Conservation (phyloP, 306 rosid genomes). For the Rosa lucieae region DNA sequence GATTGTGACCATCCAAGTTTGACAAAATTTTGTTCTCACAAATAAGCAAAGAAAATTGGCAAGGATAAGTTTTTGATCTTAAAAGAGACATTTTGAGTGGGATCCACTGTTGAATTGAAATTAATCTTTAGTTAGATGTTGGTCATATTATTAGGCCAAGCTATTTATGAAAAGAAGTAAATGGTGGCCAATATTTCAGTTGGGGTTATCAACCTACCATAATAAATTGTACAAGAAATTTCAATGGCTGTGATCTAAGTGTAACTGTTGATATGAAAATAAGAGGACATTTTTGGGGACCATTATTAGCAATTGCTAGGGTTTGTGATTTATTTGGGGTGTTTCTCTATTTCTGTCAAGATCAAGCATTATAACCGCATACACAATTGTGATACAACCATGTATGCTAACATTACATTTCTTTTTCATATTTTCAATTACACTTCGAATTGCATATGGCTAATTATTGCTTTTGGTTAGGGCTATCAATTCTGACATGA, state of each 20-base stretch:
- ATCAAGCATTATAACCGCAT: constrained; percentile 11
- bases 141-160: constrained; percentile 58
- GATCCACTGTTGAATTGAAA: constrained; percentile 60
- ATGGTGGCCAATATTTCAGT: constrained; percentile 58
- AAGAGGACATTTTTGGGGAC: constrained; percentile 27
- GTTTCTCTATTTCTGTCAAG: constrained; percentile 22
- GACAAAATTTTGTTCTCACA: constrained; percentile 39
- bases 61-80: neutral
- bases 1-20: constrained; percentile 58
- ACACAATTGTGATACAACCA: constrained; percentile 23
- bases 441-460: constrained; percentile 38
- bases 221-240: constrained; percentile 56
- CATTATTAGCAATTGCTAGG: constrained; percentile 8
- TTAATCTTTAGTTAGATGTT: constrained; percentile 32
- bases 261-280: neutral
- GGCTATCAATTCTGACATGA: too few relatives aligned
- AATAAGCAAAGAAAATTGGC: constrained; percentile 19
- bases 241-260: constrained; percentile 36
- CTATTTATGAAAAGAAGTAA: constrained; percentile 78
- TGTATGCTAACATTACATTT: constrained; percentile 29
- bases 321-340: neutral
- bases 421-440: constrained; percentile 39
- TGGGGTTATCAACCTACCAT: constrained; percentile 70
- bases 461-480: constrained; percentile 7
- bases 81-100: constrained; percentile 36